Percentiles rank a stretch among this genome's conserved stretches.
These are phyloP conservation scores for Inga oerstediana DNA, from an alignment of 306 rosid species.

Conservation along the genomic window DNA sequence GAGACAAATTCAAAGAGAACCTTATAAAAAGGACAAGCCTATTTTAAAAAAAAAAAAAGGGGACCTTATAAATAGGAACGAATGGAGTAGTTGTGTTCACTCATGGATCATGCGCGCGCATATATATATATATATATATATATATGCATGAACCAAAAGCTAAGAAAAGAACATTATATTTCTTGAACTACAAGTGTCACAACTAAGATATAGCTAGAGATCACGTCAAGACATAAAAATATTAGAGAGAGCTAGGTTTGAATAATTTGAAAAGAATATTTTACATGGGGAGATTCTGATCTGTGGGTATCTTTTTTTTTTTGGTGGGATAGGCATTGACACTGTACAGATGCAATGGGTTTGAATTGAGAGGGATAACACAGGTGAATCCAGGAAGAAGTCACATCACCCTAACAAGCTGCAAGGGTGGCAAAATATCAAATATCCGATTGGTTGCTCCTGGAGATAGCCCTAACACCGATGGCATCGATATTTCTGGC, in stretches of 20 bases:
- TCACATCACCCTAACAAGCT: constrained; percentile 49
- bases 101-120: not conserved
- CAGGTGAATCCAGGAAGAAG: constrained; percentile 51
- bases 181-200: not conserved
- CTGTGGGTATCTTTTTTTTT: not conserved
- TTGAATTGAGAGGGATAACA: constrained; percentile 43
- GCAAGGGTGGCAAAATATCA: constrained; percentile 37
- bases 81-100: not conserved
- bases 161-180: not conserved
- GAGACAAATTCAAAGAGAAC: too few relatives aligned
- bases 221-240: not conserved
- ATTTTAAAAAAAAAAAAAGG: fast-evolving
- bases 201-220: too few relatives aligned
- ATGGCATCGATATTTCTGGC: constrained; percentile 57
- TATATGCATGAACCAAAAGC: not conserved
- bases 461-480: constrained; percentile 55
- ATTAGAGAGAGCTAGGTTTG: not conserved
- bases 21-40: too few relatives aligned
- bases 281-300: not conserved
- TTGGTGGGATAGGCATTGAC: constrained; percentile 36
- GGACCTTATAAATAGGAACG: too few relatives aligned
- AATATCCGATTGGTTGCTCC: constrained; percentile 47
- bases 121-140: not conserved
- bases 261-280: not conserved
- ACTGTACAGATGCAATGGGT: constrained; percentile 45